Evolutionary conservation across 2,329 filamentous ascomycete genomes (phyloP), one percentile per base, ranked within the genome.

Genomic region (Drechslerella coelobrocha): DNA sequence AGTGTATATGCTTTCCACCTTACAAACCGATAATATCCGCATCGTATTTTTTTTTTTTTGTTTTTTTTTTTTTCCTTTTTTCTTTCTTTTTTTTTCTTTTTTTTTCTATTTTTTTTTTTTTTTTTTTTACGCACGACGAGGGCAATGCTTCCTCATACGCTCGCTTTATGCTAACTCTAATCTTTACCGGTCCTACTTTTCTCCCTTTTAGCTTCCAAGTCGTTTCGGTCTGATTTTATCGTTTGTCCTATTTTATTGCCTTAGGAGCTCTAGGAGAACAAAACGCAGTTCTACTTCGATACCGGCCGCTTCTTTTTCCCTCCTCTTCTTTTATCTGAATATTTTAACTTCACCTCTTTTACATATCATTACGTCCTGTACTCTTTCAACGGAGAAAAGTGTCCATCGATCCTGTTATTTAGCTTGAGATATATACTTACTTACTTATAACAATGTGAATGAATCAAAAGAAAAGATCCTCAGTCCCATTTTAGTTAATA

Each of bases 1-100:
- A 47, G 51, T 69, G 57, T 72, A 68, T 31, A 66, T 74, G 72
- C 59, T 74, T 73, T 39, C 71, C 34, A 21, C 34, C 31, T 39
- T 61, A 51, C 45, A 59, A 56, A 55, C 43, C 34, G 57, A 47
- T 61, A 68, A 61, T 56, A 27, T 31, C 27, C 24, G 29, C 29
- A 31, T 31, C 29, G n/a, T n/a, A n/a, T n/a, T n/a, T n/a, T n/a
- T n/a, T n/a, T n/a, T n/a, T n/a, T n/a, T n/a, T n/a, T n/a, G n/a
- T n/a, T 10, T 14, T 39, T 14, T n/a, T 39, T 39, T 10, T 10
- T 39, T 10, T 39, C 34, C 17, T 10, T 6, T n/a, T 48, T 7
- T n/a, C 23, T 48, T 9, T n/a, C 43, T 21, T 7, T 7, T 17
- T 45, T 7, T 21, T 41, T 41, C 45, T 56, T 61, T 61, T 39